Base-by-base conservation (phyloP, 148 eudicot species). In the Gaultheria prostrata region DNA sequence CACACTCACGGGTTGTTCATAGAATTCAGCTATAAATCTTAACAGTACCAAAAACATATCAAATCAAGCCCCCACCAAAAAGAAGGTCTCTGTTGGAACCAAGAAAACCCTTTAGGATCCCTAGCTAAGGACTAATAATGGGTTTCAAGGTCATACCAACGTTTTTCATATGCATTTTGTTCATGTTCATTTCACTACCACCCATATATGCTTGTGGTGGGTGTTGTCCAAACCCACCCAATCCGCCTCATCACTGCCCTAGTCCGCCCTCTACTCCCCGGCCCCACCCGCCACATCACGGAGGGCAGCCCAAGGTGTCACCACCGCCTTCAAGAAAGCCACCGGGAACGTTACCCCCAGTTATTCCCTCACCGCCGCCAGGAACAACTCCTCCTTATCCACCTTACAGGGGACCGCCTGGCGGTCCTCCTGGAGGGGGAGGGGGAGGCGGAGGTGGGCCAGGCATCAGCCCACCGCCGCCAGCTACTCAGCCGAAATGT, bases 131-230 rank as follows among this genome's bases (percentile, higher is more conserved):
- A 73, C n/a, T 50, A 85, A 90, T 90, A 85, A 90, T 90, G 91
- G 86, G 76, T 85, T 77, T 89, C 46, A 90, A 91, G 83, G 10
- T 89, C 28, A 75, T 28, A n/a, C 90, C 97, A 49, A 50, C 83
- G 84, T 86, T 91, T 59, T 86, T 88, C 65, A 86, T 92, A 28
- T 89, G 80, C 90, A 88, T 95, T 93, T 56, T 92, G 73, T 85
- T 80, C 92, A 89, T 91, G 93, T 54, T 91, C 2, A 89, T 88
- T 18, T 80, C 93, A 43, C 80, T 93, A 70, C 94, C 95, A 30
- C 95, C 94, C 18, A 86, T 90, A 13, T 87, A 89, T 79, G 93
- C 97, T 20, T 93, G 91, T 82, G 89, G 88, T 82, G 90, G 89
- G 11, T 85, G 90, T 63, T 92, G 95, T 83, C 89, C 89, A 14